Evolutionary conservation across 495 filamentous ascomycete species (phyloP), one percentile per base, ranked within the genome.

Genomic region (Penicillium egyptiacum): DNA sequence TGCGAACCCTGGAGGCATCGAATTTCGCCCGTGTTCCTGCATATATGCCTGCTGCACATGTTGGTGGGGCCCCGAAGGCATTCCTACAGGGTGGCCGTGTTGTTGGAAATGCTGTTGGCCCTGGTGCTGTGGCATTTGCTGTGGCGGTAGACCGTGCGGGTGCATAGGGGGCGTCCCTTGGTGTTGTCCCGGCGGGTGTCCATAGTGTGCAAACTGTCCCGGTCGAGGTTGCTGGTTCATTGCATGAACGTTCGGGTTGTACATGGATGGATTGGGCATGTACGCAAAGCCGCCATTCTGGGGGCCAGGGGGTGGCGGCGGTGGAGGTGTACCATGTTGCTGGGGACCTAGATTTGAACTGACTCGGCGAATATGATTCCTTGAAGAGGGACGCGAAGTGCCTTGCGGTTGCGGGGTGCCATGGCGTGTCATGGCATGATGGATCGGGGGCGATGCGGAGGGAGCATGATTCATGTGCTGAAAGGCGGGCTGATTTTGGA

Each of bases 371-470:
- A 87, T 78, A 55, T 89, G 88, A 60, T 92, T 91, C 52, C 92
- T 80, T 10, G 92, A 97, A 2, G 84, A 83, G 0, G 94, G 94
- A 44, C 93, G 81, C 11, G 93, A 95, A 48, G 81, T 75, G 54
- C 78, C 80, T 63, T 88, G 86, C 12, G 88, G 89, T 62, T 92
- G 88, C 16, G 91, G 90, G 5, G 92, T 93, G 53, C 88, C 87
- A 50, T 88, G 86, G 54, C 90, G 82, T 40, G 85, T 81, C 50
- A 88, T 80, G 43, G 88, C 89, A 68, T 94, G 95, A 25, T 79
- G 81, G 59, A 97, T 89, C 2, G 95, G 95, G 52, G 95, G 94
- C 14, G 95, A 96, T 5, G 86, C 86, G 44, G 92, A 95, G 19
- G 92, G 89, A 20, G 90, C 91, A 62, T 94, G 86, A 68, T 91